Evolutionary conservation across 2,329 filamentous ascomycete genomes (phyloP).

Genomic region (Cyanodermella asteris): DNA sequence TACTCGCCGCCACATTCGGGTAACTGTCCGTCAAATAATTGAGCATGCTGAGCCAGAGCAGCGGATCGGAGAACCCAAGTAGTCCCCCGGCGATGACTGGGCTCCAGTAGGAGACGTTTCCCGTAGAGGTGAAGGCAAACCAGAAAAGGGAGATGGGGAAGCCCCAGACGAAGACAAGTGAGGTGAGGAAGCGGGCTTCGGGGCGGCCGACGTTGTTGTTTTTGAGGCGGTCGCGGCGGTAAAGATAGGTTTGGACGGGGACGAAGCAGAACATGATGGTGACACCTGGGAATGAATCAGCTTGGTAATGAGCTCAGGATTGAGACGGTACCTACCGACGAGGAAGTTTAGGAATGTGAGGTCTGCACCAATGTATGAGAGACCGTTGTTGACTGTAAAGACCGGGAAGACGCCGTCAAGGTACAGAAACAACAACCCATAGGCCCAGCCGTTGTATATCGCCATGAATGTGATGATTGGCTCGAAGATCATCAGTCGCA

Average conservation of each 20-base stretch:
- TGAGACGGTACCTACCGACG: constrained; percentile 15
- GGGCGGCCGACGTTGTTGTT: constrained; percentile 17
- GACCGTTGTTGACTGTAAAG: constrained; percentile 20
- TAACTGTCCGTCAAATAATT: constrained; percentile 23
- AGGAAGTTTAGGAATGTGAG: constrained; percentile 23
- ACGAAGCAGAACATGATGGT: constrained; percentile 20
- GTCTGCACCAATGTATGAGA: constrained; percentile 18
- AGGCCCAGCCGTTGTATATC: constrained; percentile 22
- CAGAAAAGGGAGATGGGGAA: constrained; percentile 26
- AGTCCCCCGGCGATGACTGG: constrained; percentile 16
- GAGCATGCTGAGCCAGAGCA: constrained; percentile 19
- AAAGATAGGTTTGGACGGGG: constrained; percentile 22
- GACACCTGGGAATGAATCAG: constrained; percentile 10
- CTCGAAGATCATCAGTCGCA: constrained; percentile 21
- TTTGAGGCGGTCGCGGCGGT: constrained; percentile 16
- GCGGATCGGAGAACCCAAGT: constrained; percentile 21
- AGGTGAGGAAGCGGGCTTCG: constrained; percentile 21
- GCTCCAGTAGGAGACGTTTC: constrained; percentile 19
- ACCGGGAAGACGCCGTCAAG: constrained; percentile 22
- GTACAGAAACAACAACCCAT: constrained; percentile 21
- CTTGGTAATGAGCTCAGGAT: too few relatives aligned
- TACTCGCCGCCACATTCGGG: constrained; percentile 21
- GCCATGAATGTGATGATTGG: constrained; percentile 20
- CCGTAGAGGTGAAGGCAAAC: constrained; percentile 24
- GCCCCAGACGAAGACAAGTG: constrained; percentile 20